Evolutionary conservation across 208 protist species (phyloP).

Genomic region (Wallacemonas sp.): DNA sequence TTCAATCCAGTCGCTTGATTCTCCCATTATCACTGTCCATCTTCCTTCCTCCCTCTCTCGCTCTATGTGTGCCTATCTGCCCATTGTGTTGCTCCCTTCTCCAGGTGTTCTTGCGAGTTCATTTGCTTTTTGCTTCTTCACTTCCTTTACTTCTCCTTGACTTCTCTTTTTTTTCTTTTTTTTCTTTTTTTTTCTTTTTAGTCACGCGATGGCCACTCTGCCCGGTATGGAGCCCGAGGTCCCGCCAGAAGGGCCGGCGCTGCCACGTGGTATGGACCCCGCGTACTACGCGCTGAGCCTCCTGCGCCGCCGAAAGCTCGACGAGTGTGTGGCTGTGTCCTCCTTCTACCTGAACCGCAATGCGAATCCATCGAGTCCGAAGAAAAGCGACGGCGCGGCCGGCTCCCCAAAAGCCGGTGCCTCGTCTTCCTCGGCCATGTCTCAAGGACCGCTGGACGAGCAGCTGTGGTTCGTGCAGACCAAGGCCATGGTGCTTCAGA

Average conservation of each 20-base stretch:
- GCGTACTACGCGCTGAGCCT: conserved; percentile 89
- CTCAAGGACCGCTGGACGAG: conserved; percentile 36
- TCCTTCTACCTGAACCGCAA: conserved; percentile 63
- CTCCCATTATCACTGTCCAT: no score
- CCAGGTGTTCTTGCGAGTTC: neutral
- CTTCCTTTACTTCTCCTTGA: neutral
- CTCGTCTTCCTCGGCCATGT: neutral
- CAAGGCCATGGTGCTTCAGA: conserved; percentile 87
- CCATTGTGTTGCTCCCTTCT: neutral
- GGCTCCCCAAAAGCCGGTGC: neutral
- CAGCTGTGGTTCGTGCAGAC: conserved; percentile 94
- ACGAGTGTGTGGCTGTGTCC: conserved; percentile 80
- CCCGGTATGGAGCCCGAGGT: neutral
- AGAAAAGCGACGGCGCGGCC: conserved; percentile 9
- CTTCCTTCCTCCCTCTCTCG: no score
- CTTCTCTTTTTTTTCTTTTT: conserved; percentile 8
- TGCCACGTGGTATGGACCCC: conserved; percentile 87
- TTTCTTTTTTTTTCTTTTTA: neutral
- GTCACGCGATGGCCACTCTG: neutral
- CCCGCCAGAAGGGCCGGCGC: conserved; percentile 14
- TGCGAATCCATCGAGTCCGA: neutral
- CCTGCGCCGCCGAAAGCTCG: conserved; percentile 82
- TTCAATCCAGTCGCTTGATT: no score
- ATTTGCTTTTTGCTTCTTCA: neutral
- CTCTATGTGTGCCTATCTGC: neutral